Base-by-base conservation (phyloP, 1,284 basidiomycete species). In the Microbotryum saponariae region DNA sequence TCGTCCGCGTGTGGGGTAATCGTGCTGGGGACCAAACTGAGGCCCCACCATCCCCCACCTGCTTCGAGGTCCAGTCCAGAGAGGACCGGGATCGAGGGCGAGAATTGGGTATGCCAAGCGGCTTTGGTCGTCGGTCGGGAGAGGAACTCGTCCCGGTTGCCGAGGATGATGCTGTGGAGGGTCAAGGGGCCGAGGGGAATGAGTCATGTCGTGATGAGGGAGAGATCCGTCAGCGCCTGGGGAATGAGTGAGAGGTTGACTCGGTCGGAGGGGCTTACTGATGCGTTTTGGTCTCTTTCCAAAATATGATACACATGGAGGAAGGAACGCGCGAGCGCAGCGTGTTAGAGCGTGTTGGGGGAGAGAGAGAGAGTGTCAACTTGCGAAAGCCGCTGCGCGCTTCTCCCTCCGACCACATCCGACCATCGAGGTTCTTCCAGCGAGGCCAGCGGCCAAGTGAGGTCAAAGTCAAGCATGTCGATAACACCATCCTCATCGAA, bases 121-220 rank as follows among this genome's bases (percentile, higher is more conserved):
- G 61, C 69, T 14, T 33, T 21, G 0, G 63, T 54, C 3, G 70
- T 69, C 4, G 70, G 67, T 1, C 70, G 58, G 1, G 61, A 59
- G 37, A 72, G 66, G 60, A 72, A 70, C 55, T 72, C 70, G 56
- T 72, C 70, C 10, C 70, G 54, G 55, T 72, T 72, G 21, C 66
- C 63, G 18, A 65, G 64, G 51, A 72, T 61, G 23, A 72, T 47
- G 5, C 67, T 69, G 61, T 23, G 10, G n/a, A 16, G 5, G 46
- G 25, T 20, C 18, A 27, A 27, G 20, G 7, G 16, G 12, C 44
- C 27, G 10, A 47, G 52, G 10, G 25, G 25, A 6, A 16, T 14
- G 45, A 25, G 2, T 48, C 23, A 27, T 10, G 50, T 3, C 23
- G 6, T 6, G 27, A 4, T 14, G 20, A 9, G 10, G 9, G 20